Percentiles rank a stretch among this genome's conserved stretches.
Conservation (phyloP, 768 basidiomycete genomes). For the Boletus sp. region DNA sequence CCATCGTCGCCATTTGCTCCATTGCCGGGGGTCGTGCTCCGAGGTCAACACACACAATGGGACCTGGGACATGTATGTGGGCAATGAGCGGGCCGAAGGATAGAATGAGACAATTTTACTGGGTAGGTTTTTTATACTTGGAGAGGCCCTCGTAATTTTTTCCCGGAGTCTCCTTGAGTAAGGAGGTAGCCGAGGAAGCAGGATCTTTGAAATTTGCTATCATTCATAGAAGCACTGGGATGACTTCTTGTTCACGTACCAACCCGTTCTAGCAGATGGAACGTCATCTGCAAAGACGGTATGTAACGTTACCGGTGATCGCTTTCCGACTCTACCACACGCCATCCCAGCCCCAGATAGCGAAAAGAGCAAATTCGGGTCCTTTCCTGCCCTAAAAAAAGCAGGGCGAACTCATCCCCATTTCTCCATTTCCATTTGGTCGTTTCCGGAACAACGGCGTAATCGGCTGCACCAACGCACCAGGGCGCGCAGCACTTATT, state of each 20-base stretch:
- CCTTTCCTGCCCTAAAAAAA: too few species aligned
- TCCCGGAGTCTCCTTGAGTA: background rate
- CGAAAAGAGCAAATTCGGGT: too few species aligned
- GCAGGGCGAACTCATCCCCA: too few species aligned
- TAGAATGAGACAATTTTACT: background rate
- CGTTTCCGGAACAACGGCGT: constrained; percentile 8
- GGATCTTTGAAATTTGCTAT: background rate
- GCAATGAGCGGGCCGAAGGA: constrained; percentile 6
- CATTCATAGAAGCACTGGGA: background rate
- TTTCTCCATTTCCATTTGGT: background rate
- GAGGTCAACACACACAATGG: constrained; percentile 14
- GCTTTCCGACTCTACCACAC: too few species aligned
- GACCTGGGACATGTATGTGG: constrained; percentile 17
- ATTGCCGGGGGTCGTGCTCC: constrained; percentile 23
- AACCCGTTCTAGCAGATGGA: background rate
- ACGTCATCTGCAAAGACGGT: too few species aligned
- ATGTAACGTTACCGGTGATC: too few species aligned
- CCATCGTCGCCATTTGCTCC: constrained; percentile 20
- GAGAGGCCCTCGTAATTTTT: background rate
- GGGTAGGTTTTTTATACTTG: constrained; percentile 5
- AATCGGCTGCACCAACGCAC: constrained; percentile 1
- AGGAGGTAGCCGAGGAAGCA: background rate
- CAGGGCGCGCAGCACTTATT: background rate
- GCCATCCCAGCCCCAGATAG: too few species aligned
- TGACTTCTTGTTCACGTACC: constrained; percentile 1